Conservation (phyloP, 805 yeast species). For the Yarrowia sp. region DNA sequence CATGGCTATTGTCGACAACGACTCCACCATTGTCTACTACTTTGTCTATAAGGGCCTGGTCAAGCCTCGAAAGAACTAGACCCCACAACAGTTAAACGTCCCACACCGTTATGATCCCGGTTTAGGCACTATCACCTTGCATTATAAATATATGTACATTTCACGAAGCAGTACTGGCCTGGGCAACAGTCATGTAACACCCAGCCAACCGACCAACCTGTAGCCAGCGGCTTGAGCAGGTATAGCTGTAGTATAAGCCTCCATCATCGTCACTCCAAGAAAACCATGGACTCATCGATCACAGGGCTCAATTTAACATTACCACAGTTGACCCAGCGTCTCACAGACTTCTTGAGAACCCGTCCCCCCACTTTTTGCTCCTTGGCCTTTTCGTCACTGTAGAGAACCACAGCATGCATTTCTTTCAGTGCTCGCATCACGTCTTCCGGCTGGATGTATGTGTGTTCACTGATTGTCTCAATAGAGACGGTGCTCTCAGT, state of each 20-base stretch:
- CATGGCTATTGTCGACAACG: slow-evolving; percentile 44
- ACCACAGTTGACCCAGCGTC: slow-evolving; percentile 15
- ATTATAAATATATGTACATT: slow-evolving; percentile 16
- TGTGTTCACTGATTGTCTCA: slow-evolving; percentile 32
- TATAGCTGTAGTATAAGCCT: too few relatives aligned
- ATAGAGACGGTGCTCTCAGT: slow-evolving; percentile 30
- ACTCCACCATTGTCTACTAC: slow-evolving; percentile 45
- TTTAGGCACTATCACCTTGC: slow-evolving; percentile 5
- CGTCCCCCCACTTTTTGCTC: neutral
- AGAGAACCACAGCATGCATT: slow-evolving; percentile 34
- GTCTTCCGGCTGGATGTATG: slow-evolving; percentile 40
- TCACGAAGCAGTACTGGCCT: neutral
- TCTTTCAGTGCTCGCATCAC: slow-evolving; percentile 35
- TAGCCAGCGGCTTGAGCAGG: neutral
- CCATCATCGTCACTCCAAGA: neutral
- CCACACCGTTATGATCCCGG: slow-evolving; percentile 6
- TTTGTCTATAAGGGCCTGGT: slow-evolving; percentile 41
- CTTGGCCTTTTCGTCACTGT: slow-evolving; percentile 12
- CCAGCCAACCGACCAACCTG: neutral
- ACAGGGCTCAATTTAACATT: slow-evolving; percentile 3
- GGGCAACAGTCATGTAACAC: neutral
- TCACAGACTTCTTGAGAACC: neutral
- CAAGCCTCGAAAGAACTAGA: slow-evolving; percentile 41
- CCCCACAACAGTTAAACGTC: neutral
- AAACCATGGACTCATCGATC: slow-evolving; percentile 5